phyloP scores from a whole-genome alignment of 179 eudicot genomes.

The Silene coronaria region DNA sequence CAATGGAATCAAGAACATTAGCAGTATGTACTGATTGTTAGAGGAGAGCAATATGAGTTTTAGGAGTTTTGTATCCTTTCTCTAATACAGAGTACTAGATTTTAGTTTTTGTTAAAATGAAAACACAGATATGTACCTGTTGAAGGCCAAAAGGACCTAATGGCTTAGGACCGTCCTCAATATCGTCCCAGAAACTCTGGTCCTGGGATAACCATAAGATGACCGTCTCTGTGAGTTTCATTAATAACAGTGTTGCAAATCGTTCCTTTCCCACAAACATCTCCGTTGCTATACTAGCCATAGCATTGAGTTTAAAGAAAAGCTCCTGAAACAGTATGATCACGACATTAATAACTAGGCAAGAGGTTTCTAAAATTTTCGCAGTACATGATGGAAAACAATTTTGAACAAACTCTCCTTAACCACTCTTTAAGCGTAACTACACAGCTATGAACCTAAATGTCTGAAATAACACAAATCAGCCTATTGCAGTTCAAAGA shows the following conservation, averaged over 20 bases:
- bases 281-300: slow-evolving; percentile 77
- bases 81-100: not conserved
- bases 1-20: not conserved
- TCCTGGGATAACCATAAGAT: slow-evolving; percentile 85
- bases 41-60: not conserved
- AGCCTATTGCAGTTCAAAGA: not conserved
- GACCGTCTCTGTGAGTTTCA: slow-evolving; percentile 92
- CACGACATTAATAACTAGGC: not conserved
- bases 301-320: slow-evolving; percentile 66
- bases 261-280: slow-evolving; percentile 96
- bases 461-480: not conserved
- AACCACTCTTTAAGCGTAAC: not conserved
- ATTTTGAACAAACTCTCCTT: not conserved
- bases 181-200: slow-evolving; percentile 96
- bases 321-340: slow-evolving; percentile 57
- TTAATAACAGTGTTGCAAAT: slow-evolving; percentile 77
- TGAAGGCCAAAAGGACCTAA: slow-evolving; percentile 84
- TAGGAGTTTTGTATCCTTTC: not conserved
- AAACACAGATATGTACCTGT: slow-evolving; percentile 48
- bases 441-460: not conserved
- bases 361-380: not conserved
- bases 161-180: slow-evolving; percentile 80
- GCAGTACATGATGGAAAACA: not conserved
- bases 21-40: not conserved
- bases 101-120: not conserved